Conservation (phyloP, 495 filamentous ascomycete genomes). For the Penicillium arizonense region DNA sequence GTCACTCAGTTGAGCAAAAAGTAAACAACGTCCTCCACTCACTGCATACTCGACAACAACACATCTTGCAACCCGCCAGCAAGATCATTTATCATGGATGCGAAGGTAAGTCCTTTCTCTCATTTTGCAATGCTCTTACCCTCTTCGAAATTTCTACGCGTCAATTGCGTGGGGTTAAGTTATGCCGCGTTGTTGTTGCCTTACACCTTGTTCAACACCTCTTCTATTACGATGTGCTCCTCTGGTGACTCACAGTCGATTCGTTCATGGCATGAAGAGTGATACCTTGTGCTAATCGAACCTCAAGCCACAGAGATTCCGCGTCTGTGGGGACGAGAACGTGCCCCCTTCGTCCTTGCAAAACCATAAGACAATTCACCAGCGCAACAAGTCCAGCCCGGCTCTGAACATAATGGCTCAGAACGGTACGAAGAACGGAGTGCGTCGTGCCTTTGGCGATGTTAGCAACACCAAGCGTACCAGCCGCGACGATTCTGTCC, state of each 20-base stretch:
- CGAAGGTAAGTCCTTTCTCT: constrained; percentile 35
- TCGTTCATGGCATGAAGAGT: background rate
- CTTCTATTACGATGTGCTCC: background rate
- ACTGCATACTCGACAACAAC: constrained; percentile 4
- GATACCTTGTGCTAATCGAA: constrained; percentile 6
- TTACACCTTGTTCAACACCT: background rate
- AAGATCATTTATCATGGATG: constrained; percentile 33
- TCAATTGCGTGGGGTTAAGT: background rate
- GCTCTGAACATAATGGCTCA: constrained; percentile 58
- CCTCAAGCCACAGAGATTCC: constrained; percentile 70
- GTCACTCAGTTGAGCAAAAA: constrained; percentile 29
- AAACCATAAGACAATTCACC: constrained; percentile 62
- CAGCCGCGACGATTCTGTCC: constrained; percentile 49
- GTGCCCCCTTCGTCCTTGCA: constrained; percentile 44
- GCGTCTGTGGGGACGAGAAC: constrained; percentile 75
- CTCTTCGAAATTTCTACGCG: background rate
- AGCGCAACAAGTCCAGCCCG: constrained; percentile 79
- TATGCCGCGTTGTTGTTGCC: background rate
- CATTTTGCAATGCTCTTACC: background rate
- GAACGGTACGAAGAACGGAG: constrained; percentile 60
- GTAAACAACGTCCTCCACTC: constrained; percentile 32
- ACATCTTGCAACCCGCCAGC: background rate
- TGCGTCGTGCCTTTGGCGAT: constrained; percentile 78
- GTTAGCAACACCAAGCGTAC: constrained; percentile 68
- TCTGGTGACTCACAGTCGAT: background rate